phyloP scores from a whole-genome alignment of 129 eudicot species.

The Centrapalus pauciflorus region DNA sequence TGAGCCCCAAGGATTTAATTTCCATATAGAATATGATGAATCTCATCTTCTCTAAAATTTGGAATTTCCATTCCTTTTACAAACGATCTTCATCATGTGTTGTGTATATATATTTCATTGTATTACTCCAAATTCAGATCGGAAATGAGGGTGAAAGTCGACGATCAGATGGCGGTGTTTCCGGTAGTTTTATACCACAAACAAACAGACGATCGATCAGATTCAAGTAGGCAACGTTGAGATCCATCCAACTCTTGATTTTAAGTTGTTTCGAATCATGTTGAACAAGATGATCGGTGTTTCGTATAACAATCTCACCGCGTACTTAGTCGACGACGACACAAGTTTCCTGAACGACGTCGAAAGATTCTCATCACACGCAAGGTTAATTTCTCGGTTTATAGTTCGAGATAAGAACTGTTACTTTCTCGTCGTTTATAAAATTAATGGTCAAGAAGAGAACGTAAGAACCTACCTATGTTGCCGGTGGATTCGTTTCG shows the following conservation, averaged over 20 bases:
- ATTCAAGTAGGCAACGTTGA: conserved; percentile 34
- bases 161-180: conserved; percentile 12
- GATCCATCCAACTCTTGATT: conserved; percentile 33
- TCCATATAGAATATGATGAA: no score
- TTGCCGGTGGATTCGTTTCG: no score
- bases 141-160: conserved; percentile 33
- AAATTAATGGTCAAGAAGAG: conserved; percentile 37
- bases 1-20: no score
- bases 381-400: conserved; percentile 34
- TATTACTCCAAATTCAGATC: no score
- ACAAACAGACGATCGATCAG: no score
- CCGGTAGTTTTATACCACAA: conserved; percentile 45
- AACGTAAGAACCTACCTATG: conserved; percentile 24
- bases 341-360: no score
- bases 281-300: conserved; percentile 46
- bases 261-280: conserved; percentile 34
- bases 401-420: conserved; percentile 25
- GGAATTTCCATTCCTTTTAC: no score
- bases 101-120: no score
- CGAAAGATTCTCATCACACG: conserved; percentile 44
- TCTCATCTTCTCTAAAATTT: no score
- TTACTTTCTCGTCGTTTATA: conserved; percentile 41
- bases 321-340: conserved; percentile 36
- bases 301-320: conserved; percentile 47
- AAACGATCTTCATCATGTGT: no score